Evolutionary conservation across 805 yeast species (phyloP).

Genomic region (Priceomyces carsonii): DNA sequence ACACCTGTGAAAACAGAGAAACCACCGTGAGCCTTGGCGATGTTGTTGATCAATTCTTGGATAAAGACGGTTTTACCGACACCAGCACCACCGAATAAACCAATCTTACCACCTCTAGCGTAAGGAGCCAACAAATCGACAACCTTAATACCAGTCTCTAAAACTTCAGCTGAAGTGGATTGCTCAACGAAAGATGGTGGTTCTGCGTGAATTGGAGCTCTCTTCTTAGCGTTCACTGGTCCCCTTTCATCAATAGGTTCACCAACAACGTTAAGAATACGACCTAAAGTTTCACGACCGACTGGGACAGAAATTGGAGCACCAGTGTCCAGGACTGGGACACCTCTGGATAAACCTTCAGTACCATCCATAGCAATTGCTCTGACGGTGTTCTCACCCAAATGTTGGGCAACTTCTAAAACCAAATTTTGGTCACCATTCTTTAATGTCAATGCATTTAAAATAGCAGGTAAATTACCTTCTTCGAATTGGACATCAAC

Average conservation of each 20-base stretch:
- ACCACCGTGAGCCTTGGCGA: slow-evolving; percentile 99
- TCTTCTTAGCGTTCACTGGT: slow-evolving; percentile 88
- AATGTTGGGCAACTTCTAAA: slow-evolving; percentile 98
- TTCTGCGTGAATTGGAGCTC: slow-evolving; percentile 98
- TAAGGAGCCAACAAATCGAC: slow-evolving; percentile 99
- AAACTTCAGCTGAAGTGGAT: slow-evolving; percentile 96
- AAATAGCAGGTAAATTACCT: slow-evolving; percentile 95
- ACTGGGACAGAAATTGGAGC: slow-evolving; percentile 99
- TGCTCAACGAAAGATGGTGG: slow-evolving; percentile 96
- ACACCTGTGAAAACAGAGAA: slow-evolving; percentile 99
- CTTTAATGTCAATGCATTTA: slow-evolving; percentile 92
- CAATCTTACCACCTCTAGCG: slow-evolving; percentile 99
- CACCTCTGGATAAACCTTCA: slow-evolving; percentile 99
- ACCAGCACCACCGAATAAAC: slow-evolving; percentile 99
- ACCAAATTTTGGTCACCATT: slow-evolving; percentile 78
- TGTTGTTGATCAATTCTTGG: slow-evolving; percentile 99
- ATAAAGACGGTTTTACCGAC: slow-evolving; percentile 99
- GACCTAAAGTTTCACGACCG: slow-evolving; percentile 98
- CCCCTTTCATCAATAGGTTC: slow-evolving; percentile 99
- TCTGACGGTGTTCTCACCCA: slow-evolving; percentile 99
- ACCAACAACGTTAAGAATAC: slow-evolving; percentile 97
- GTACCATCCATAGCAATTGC: slow-evolving; percentile 99
- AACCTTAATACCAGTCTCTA: slow-evolving; percentile 99
- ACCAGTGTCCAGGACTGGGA: slow-evolving; percentile 89
- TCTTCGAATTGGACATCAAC: slow-evolving; percentile 99